Base-by-base conservation (phyloP, 2,329 filamentous ascomycete species). In the Tolypocladium inflatum region DNA sequence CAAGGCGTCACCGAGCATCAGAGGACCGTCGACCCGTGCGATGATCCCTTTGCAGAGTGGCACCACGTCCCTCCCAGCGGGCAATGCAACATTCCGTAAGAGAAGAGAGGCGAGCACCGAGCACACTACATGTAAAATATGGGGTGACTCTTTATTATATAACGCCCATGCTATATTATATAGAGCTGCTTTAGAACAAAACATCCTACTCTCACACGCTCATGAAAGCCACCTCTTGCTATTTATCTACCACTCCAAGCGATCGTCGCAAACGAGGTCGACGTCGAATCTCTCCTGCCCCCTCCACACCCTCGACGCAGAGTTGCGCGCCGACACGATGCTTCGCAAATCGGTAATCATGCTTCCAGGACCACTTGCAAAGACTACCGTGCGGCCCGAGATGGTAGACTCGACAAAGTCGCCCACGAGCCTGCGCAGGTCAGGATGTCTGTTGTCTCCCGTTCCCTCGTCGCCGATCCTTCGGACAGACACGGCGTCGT, bases 331-430 rank as follows among this genome's bases (percentile, higher is more conserved):
- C 1, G 83, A 82, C 5, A 87, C 81, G 2, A 77, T 77, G 5
- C 61, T 68, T 33, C 84, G 73, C 58, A 87, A 64, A 57, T 84
- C 82, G n/a, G 74, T 75, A 7, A 85, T 78, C 80, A 88, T 84
- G 1, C 76, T 74, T 0, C 77, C 76, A 1, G 85, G 85, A 0
- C 85, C 84, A 63, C 83, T 87, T 0, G 79, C 83, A 65, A 84
- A 78, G 0, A 88, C 81, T 0, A 75, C 73, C 0, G 81, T 84
- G 15, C 78, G 70, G 0, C 82, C 83, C 0, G 68, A 64, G 0
- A 75, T 68, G 0, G 79, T 80, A 2, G 68, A 64, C 0, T 71
- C 71, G 4, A 83, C 73, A 62, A 86, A 85, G 3, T 71, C 69
- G 8, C 65, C 65, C 2, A 87, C 73, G 10, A 83, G 68, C 19